phyloP scores from a whole-genome alignment of 352 stramenopile species.

The Blastocystis hominis region DNA sequence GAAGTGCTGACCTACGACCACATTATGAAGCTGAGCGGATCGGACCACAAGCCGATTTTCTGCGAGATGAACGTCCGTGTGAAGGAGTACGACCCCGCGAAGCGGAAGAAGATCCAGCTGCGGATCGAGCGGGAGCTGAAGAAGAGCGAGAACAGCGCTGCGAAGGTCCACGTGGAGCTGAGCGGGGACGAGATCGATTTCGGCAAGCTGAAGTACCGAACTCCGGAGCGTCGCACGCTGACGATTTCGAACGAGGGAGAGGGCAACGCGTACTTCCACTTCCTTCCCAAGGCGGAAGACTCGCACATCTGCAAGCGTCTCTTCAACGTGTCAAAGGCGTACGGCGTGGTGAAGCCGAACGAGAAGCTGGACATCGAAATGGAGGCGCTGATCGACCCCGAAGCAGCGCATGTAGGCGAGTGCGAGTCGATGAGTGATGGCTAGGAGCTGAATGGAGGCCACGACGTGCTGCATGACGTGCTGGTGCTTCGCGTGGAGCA shows the following conservation, averaged over 20 bases:
- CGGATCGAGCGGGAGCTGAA: conserved; percentile 82
- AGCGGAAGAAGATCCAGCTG: conserved; percentile 77
- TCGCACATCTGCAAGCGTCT: conserved; percentile 78
- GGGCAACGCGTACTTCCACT: conserved; percentile 76
- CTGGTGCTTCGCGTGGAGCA: conserved; percentile 90
- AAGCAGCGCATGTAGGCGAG: not conserved
- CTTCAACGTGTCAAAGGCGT: conserved; percentile 77
- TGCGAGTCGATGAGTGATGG: not conserved
- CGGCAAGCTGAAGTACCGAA: conserved; percentile 47
- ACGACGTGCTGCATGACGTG: conserved; percentile 79
- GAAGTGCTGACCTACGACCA: conserved; percentile 74
- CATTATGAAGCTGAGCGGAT: conserved; percentile 78
- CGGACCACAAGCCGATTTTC: conserved; percentile 95
- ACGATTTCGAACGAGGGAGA: conserved; percentile 73
- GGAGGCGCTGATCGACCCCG: not conserved
- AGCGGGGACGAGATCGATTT: conserved; percentile 49
- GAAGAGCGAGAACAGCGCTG: conserved; percentile 88
- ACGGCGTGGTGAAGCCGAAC: conserved; percentile 71
- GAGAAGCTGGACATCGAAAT: conserved; percentile 61
- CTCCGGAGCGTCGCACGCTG: not conserved
- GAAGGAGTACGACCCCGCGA: conserved; percentile 79
- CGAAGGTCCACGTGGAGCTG: conserved; percentile 67
- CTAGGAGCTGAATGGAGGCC: not conserved
- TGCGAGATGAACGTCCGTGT: conserved; percentile 78
- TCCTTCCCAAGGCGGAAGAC: conserved; percentile 79